A percentile compares a stretch with the other conserved stretches of the same genome.
Evolutionary conservation across 306 rosid genomes (phyloP).

Genomic region (Lathyrus oleraceus): DNA sequence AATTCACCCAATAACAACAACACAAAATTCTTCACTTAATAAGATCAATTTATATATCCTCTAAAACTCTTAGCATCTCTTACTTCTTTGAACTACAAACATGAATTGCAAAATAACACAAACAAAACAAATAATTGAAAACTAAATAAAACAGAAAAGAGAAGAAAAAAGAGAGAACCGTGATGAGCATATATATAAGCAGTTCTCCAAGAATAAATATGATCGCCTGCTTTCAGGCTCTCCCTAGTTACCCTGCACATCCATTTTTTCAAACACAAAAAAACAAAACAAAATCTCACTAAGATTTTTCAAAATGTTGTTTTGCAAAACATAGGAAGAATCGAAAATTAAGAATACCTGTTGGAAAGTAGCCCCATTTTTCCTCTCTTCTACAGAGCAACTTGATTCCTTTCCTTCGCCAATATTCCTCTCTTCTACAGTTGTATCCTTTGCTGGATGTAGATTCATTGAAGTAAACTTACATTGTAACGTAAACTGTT

Average conservation of each 20-base stretch:
- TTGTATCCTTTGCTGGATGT: neutral
- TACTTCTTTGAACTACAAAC: neutral
- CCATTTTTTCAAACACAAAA: neutral
- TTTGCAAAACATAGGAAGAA: neutral
- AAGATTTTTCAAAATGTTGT: neutral
- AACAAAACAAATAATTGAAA: neutral
- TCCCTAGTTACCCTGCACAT: slow-evolving; percentile 53
- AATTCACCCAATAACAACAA: neutral
- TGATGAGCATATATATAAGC: slow-evolving; percentile 94
- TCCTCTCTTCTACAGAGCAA: neutral
- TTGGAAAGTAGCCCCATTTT: slow-evolving; percentile 25
- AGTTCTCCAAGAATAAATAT: slow-evolving; percentile 86
- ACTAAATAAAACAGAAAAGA: neutral
- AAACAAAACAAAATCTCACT: neutral
- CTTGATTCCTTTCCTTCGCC: neutral
- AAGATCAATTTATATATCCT: neutral
- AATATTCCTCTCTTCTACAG: neutral
- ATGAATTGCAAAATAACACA: neutral
- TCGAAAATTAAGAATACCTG: slow-evolving; percentile 45
- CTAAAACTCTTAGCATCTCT: neutral
- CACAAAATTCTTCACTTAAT: neutral
- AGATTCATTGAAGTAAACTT: neutral
- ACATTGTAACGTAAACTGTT: neutral
- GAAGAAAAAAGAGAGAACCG: slow-evolving; percentile 46
- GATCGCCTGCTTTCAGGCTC: slow-evolving; percentile 85